Conservation (phyloP, 352 stramenopile species). For the Saprolegnia diclina region DNA sequence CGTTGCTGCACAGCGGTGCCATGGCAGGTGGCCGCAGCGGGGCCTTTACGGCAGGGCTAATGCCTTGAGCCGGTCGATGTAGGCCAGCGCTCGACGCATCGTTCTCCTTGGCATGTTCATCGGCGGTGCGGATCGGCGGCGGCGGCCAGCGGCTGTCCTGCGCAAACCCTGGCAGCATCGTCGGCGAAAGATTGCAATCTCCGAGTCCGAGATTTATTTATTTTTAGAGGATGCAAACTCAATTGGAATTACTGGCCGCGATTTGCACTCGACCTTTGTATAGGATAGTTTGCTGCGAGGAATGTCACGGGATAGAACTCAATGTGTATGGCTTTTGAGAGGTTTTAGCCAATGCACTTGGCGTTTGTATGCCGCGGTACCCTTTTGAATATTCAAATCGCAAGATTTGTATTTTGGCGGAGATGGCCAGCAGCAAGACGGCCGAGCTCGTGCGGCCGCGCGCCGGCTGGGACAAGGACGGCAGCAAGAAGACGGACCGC, state of each 20-base stretch:
- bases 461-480: not conserved
- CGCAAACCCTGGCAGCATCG: not conserved
- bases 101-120: not conserved
- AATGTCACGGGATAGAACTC: not conserved
- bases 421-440: slow-evolving; percentile 6
- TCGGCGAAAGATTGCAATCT: not conserved
- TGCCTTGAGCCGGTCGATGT: not conserved
- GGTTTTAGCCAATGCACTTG: not conserved
- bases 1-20: not conserved
- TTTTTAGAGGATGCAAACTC: not conserved
- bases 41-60: not conserved
- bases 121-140: not conserved
- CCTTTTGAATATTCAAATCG: slow-evolving; percentile 10
- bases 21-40: slow-evolving; percentile 2
- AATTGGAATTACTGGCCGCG: not conserved
- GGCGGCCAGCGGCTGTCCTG: not conserved
- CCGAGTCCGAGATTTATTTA: not conserved
- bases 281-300: not conserved
- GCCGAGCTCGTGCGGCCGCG: not conserved
- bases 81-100: not conserved
- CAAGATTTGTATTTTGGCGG: slow-evolving; percentile 10
- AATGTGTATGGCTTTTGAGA: not conserved
- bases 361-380: not conserved
- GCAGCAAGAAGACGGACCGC: not conserved
- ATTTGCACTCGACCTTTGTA: not conserved